Evolutionary conservation across 768 basidiomycete species (phyloP), one percentile per base, ranked within the genome.

Genomic region (Mycena capillaripes): DNA sequence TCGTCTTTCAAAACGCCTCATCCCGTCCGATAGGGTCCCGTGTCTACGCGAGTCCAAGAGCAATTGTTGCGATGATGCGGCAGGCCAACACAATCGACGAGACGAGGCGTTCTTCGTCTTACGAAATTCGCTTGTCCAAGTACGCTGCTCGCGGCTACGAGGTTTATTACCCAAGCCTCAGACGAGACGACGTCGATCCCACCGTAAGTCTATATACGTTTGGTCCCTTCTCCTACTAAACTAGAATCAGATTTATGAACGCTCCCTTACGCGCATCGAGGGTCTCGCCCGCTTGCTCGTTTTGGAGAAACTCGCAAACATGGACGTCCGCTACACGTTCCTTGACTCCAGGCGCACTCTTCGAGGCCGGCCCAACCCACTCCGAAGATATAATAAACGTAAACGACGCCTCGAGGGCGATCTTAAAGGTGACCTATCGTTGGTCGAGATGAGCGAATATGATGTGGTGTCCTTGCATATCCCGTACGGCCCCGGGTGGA

Each of bases 21-120:
- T 27, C 50, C n/a, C 58, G 59, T 52, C 59, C 52, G 57, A 44
- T 32, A 86, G 84, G 86, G 11, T 68, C n/a, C n/a, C n/a, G n/a
- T n/a, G n/a, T n/a, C n/a, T n/a, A n/a, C n/a, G n/a, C n/a, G n/a
- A n/a, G n/a, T n/a, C n/a, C n/a, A n/a, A n/a, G n/a, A n/a, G n/a
- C n/a, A n/a, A 84, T 91, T 58, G 79, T 88, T 11, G 87, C 90
- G 30, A 86, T 88, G 86, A 91, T 91, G 87, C 87, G 89, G 12
- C 90, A 91, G 76, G 84, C 85, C 79, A 91, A 91, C 77, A 89
- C 87, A n/a, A n/a, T n/a, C 56, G 90, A 90, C 75, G 84, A 89
- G 81, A 88, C 88, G 3, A 82, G 90, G 16, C 84, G 90, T 42
- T 91, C 90, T 1, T 89, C 90, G 1, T 91, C 90, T 8, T 90